Percentiles rank a stretch among this genome's conserved stretches.
These are phyloP conservation scores for Solanum acaule DNA, from an alignment of 257 asterid species.

Conservation along the genomic window DNA sequence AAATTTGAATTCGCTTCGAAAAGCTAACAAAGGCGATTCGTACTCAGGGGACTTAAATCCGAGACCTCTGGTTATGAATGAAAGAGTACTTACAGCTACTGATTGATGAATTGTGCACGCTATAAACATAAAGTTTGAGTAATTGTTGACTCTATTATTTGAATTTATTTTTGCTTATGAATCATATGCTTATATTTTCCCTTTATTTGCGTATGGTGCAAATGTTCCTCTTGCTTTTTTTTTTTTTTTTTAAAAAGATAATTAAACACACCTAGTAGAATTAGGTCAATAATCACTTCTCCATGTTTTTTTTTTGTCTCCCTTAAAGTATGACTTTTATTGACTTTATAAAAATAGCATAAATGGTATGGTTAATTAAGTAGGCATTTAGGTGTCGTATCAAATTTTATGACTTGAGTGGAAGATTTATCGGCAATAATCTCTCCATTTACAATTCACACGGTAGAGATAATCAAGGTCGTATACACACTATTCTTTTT, in stretches of 20 bases:
- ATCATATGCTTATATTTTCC: not conserved
- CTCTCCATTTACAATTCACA: not conserved
- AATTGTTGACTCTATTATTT: not conserved
- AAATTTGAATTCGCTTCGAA: rapidly evolving
- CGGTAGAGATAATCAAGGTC: not conserved
- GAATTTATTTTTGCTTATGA: not conserved
- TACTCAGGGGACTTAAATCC: rapidly evolving
- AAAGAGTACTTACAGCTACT: too few species aligned
- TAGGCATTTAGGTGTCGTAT: not conserved
- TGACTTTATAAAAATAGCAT: not conserved
- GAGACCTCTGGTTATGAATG: too few species aligned
- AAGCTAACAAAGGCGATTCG: too few species aligned
- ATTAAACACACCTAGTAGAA: not conserved
- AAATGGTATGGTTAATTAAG: not conserved
- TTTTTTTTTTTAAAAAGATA: not conserved
- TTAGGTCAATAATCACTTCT: not conserved
- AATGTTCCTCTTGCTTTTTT: not conserved
- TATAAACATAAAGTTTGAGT: not conserved
- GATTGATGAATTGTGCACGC: not conserved
- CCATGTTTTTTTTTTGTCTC: not conserved
- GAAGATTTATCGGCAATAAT: not conserved
- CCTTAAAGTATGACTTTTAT: not conserved
- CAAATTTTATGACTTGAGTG: not conserved
- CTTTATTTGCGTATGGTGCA: not conserved
- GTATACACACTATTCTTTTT: not conserved